Evolutionary conservation across 2,329 filamentous ascomycete genomes (phyloP).

Genomic region (Epichloe baconii): DNA sequence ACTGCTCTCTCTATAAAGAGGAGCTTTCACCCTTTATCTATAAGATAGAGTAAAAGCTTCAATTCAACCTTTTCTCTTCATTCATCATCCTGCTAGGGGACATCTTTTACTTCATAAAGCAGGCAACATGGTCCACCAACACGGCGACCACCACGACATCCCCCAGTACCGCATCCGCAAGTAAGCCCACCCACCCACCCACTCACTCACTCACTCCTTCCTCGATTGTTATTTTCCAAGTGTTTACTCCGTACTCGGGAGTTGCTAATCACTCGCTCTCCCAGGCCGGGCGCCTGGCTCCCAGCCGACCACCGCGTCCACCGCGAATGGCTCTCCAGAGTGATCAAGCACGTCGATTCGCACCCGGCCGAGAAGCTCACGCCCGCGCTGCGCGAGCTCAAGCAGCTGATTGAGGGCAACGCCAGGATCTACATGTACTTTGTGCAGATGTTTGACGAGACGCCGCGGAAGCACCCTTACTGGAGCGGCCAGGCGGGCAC

Average conservation of each 20-base stretch:
- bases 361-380: slow-evolving; percentile 35
- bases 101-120: no score
- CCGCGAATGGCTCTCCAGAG: slow-evolving; percentile 46
- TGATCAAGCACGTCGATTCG: slow-evolving; percentile 41
- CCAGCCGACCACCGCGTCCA: slow-evolving; percentile 50
- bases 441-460: slow-evolving; percentile 53
- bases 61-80: no score
- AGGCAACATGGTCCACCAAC: slow-evolving; percentile 34
- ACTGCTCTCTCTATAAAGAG: no score
- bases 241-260: no score
- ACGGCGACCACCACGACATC: slow-evolving; percentile 38
- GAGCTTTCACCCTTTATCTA: no score
- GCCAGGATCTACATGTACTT: slow-evolving; percentile 55
- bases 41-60: no score
- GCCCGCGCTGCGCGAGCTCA: slow-evolving; percentile 51
- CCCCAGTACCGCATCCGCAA: slow-evolving; percentile 31
- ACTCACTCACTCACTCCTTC: background rate
- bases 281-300: slow-evolving; percentile 46
- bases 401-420: slow-evolving; percentile 50
- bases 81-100: no score
- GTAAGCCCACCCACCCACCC: slow-evolving; percentile 9
- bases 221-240: no score
- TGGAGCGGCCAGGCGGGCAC: slow-evolving; percentile 46
- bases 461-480: slow-evolving; percentile 49
- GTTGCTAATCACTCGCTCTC: no score